phyloP scores from a whole-genome alignment of 805 yeast species.

The Jamesozyma lodderae region DNA sequence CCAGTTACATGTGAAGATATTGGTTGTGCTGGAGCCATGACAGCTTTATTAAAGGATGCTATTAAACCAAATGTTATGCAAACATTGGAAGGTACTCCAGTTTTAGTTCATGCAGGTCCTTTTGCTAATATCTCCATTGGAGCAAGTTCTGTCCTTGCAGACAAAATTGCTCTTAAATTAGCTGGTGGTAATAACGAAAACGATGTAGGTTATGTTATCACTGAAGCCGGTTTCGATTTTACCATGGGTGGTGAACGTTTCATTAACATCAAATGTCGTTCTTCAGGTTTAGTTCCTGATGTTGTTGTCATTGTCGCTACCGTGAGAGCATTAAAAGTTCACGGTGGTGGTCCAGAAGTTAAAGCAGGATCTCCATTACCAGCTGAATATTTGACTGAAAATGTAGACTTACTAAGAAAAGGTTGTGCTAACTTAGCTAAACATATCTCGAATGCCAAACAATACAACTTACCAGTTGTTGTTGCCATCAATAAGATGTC shows the following conservation, averaged over 20 bases:
- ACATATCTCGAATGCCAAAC: constrained; percentile 63
- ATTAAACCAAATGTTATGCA: constrained; percentile 82
- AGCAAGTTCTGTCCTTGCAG: constrained; percentile 77
- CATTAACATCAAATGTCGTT: constrained; percentile 71
- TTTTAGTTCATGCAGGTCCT: constrained; percentile 81
- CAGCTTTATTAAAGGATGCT: constrained; percentile 74
- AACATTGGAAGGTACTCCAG: constrained; percentile 83
- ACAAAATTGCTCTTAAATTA: constrained; percentile 68
- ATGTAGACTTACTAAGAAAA: constrained; percentile 53
- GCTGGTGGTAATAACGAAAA: constrained; percentile 47
- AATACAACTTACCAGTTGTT: constrained; percentile 69
- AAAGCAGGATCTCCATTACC: constrained; percentile 79
- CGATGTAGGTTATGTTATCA: constrained; percentile 62
- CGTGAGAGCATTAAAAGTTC: constrained; percentile 73
- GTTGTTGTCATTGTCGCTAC: constrained; percentile 77
- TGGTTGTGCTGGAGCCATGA: constrained; percentile 80
- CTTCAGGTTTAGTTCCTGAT: constrained; percentile 73
- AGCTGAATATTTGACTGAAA: constrained; percentile 60
- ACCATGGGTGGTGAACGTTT: constrained; percentile 91
- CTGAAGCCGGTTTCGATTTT: constrained; percentile 86
- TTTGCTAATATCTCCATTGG: constrained; percentile 84
- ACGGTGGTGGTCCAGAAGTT: constrained; percentile 85
- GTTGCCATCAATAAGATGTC: constrained; percentile 77
- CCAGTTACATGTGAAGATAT: constrained; percentile 78
- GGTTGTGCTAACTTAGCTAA: constrained; percentile 73